phyloP scores from a whole-genome alignment of 768 basidiomycete genomes.

The Agrocybe chaxingu region DNA sequence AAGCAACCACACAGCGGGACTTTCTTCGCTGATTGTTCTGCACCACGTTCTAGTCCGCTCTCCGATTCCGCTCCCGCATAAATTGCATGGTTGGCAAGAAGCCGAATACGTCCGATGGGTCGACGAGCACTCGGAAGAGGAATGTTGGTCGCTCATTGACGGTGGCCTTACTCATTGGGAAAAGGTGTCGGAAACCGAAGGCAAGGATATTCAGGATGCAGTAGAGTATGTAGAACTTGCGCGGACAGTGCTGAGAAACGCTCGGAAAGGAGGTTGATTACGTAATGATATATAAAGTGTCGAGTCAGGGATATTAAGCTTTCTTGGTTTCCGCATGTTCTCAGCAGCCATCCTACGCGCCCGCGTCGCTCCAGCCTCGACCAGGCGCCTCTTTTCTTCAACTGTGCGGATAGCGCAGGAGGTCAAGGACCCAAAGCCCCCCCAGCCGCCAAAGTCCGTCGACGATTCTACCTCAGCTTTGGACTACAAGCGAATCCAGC shows the following conservation, averaged over 20 bases:
- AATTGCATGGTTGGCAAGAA: constrained; percentile 91
- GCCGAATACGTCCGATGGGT: constrained; percentile 96
- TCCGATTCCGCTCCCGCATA: constrained; percentile 82
- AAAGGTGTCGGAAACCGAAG: constrained; percentile 59
- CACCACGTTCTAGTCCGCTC: constrained; percentile 93
- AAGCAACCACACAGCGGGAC: constrained; percentile 62
- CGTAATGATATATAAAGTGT: constrained; percentile 1
- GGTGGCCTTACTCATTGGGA: constrained; percentile 79
- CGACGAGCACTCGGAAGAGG: constrained; percentile 81
- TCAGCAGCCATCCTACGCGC: constrained; percentile 26
- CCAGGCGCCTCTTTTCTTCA: constrained; percentile 35
- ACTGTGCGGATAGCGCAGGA: constrained; percentile 26
- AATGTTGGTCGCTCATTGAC: constrained; percentile 79
- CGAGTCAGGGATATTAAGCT: neutral
- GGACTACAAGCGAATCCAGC: constrained; percentile 82
- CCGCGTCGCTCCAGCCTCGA: constrained; percentile 14
- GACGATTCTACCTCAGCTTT: constrained; percentile 94
- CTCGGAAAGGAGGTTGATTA: constrained; percentile 16
- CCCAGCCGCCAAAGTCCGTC: constrained; percentile 75
- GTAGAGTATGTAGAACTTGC: constrained; percentile 68
- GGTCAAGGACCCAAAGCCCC: constrained; percentile 34
- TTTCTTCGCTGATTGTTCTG: constrained; percentile 85
- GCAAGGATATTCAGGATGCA: constrained; percentile 40
- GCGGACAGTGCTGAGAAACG: constrained; percentile 57
- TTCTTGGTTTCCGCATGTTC: constrained; percentile 3